Conservation (phyloP, 2,329 filamentous ascomycete species). For the Dothideomycetidae sp. region DNA sequence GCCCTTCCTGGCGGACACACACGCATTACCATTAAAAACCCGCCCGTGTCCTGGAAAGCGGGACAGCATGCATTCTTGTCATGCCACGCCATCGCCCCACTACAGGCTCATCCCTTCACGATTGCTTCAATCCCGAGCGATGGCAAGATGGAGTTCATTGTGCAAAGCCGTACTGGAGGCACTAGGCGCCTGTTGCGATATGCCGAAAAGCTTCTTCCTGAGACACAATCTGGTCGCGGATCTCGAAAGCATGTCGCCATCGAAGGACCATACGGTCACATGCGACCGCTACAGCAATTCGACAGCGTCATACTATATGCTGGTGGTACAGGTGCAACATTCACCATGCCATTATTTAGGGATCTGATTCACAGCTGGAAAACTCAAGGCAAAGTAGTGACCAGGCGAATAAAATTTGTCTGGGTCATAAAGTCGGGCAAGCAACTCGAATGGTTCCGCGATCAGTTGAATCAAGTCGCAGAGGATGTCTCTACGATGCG, state of each 20-base stretch:
- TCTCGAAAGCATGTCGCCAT: constrained; percentile 11
- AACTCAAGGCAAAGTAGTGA: constrained; percentile 25
- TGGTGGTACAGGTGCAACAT: constrained; percentile 46
- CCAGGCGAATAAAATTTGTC: constrained; percentile 38
- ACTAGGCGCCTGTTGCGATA: constrained; percentile 38
- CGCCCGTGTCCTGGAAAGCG: constrained; percentile 43
- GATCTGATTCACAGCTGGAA: constrained; percentile 34
- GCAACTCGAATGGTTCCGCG: constrained; percentile 39
- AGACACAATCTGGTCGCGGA: constrained; percentile 6
- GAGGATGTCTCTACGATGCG: constrained; percentile 30
- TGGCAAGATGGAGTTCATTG: constrained; percentile 41
- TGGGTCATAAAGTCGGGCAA: constrained; percentile 45
- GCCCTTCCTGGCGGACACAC: constrained; percentile 42
- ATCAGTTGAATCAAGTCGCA: constrained; percentile 34
- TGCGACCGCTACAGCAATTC: constrained; percentile 37
- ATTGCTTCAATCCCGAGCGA: constrained; percentile 44
- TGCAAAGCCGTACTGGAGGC: constrained; percentile 40
- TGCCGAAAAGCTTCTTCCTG: constrained; percentile 28
- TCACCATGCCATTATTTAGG: constrained; percentile 41
- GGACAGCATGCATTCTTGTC: constrained; percentile 51
- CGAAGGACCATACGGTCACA: constrained; percentile 19
- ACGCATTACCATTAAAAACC: constrained; percentile 40
- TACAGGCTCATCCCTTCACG: constrained; percentile 52
- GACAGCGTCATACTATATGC: constrained; percentile 47
- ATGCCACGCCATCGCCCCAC: constrained; percentile 40